These are phyloP conservation scores for Monosporozyma aerobia DNA, from an alignment of 805 yeast genomes.

Conservation along the genomic window DNA sequence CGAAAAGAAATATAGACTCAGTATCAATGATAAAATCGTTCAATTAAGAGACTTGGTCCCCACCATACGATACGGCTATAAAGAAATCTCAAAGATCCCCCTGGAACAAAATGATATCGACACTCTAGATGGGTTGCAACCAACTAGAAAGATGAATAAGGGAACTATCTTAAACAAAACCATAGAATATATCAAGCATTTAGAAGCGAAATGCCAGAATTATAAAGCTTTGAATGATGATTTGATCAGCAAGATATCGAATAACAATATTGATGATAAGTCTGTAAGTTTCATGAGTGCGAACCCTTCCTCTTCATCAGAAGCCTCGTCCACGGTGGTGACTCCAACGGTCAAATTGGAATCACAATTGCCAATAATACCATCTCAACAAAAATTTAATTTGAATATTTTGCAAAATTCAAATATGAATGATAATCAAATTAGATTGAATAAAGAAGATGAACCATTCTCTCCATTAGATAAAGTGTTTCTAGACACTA, in stretches of 20 bases:
- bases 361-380: background rate
- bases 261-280: too few species aligned
- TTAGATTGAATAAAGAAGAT: background rate
- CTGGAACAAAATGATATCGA: slow-evolving; percentile 49
- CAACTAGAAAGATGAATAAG: slow-evolving; percentile 68
- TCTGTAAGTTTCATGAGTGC: background rate
- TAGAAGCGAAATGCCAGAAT: slow-evolving; percentile 50
- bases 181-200: slow-evolving; percentile 66
- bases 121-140: slow-evolving; percentile 61
- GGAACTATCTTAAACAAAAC: slow-evolving; percentile 71
- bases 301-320: background rate
- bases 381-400: background rate
- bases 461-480: background rate
- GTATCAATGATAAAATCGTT: slow-evolving; percentile 58
- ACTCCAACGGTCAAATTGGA: background rate
- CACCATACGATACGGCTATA: slow-evolving; percentile 41
- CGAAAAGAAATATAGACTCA: slow-evolving; percentile 63
- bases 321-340: background rate
- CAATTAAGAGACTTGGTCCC: slow-evolving; percentile 61
- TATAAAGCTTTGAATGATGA: slow-evolving; percentile 41
- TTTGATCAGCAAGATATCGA: slow-evolving; percentile 19
- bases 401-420: background rate
- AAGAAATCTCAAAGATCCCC: slow-evolving; percentile 39
- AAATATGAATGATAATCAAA: background rate
- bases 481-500: background rate